Conservation (phyloP, 1,284 basidiomycete species). For the Sporisorium graminicola region DNA sequence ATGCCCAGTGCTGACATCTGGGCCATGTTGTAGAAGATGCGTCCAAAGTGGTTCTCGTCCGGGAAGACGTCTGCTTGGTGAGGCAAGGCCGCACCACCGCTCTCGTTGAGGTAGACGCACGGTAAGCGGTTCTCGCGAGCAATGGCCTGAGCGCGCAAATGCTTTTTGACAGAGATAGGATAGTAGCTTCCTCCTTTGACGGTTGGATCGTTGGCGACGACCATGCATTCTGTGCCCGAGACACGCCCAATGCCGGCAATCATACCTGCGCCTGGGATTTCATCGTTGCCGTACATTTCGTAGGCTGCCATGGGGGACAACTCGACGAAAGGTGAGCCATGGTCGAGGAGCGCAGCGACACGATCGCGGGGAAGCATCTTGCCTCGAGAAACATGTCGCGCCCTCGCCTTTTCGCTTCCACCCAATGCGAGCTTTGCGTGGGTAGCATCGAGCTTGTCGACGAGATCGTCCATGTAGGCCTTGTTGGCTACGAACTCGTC, state of each 20-base stretch:
- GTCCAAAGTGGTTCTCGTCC: conserved; percentile 91
- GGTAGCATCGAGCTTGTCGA: conserved; percentile 51
- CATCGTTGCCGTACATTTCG: conserved; percentile 83
- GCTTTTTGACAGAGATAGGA: conserved; percentile 94
- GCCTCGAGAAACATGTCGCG: conserved; percentile 81
- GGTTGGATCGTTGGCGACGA: conserved; percentile 88
- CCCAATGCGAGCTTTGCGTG: conserved; percentile 68
- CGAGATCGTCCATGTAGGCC: conserved; percentile 55
- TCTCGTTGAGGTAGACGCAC: conserved; percentile 93
- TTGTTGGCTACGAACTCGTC: conserved; percentile 58
- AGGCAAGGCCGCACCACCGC: conserved; percentile 90
- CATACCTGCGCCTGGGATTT: conserved; percentile 87
- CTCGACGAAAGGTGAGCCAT: conserved; percentile 89
- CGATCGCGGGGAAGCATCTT: conserved; percentile 86
- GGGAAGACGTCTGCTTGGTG: conserved; percentile 92
- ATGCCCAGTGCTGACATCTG: conserved; percentile 90
- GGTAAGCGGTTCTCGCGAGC: conserved; percentile 89
- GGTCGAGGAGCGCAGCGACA: conserved; percentile 82
- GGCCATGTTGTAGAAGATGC: conserved; percentile 98
- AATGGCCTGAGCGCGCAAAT: conserved; percentile 91
- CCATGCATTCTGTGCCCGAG: conserved; percentile 82
- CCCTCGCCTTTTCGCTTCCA: conserved; percentile 76
- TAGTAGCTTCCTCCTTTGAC: conserved; percentile 72
- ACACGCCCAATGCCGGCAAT: conserved; percentile 89
- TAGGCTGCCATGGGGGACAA: conserved; percentile 87